phyloP scores from a whole-genome alignment of 495 filamentous ascomycete species.

The Penicillium lagena region DNA sequence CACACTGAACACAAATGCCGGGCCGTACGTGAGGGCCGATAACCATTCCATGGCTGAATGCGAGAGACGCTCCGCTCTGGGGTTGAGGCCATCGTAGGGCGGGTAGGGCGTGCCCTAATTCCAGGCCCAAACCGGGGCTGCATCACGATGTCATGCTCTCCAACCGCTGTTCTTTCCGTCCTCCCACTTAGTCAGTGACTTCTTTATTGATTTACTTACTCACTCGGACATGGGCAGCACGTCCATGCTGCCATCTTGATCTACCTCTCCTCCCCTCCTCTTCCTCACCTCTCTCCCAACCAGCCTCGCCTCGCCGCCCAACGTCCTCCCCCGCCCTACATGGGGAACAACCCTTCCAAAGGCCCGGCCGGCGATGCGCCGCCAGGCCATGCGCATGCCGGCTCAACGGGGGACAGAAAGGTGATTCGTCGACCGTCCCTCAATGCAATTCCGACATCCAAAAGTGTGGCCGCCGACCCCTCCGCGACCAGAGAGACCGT shows the following conservation, averaged over 20 bases:
- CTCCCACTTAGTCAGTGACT: slow-evolving; percentile 2
- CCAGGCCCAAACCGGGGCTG: no score
- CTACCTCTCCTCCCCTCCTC: slow-evolving; percentile 2
- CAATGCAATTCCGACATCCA: slow-evolving; percentile 30
- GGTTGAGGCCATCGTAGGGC: no score
- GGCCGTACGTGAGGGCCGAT: not conserved
- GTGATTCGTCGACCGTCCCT: slow-evolving; percentile 34
- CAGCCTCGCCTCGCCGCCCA: slow-evolving; percentile 1
- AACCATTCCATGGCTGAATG: slow-evolving; percentile 1
- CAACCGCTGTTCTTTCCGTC: slow-evolving; percentile 2
- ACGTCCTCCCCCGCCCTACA: slow-evolving; percentile 20
- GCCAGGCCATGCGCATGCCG: slow-evolving; percentile 17
- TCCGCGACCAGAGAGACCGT: slow-evolving; percentile 37
- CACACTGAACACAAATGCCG: slow-evolving; percentile 22
- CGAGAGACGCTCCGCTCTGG: no score
- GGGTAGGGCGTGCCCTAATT: no score
- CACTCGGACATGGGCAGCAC: slow-evolving; percentile 1
- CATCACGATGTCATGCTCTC: not conserved
- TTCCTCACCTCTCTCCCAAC: not conserved
- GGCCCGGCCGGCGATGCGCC: slow-evolving; percentile 31
- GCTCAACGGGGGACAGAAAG: slow-evolving; percentile 26
- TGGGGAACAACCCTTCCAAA: slow-evolving; percentile 48
- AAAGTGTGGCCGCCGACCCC: slow-evolving; percentile 35
- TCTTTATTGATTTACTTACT: not conserved
- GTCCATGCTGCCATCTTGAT: slow-evolving; percentile 20